Evolutionary conservation across 1,139 yeast species (phyloP).

Genomic region (Taphrina wiesneri): DNA sequence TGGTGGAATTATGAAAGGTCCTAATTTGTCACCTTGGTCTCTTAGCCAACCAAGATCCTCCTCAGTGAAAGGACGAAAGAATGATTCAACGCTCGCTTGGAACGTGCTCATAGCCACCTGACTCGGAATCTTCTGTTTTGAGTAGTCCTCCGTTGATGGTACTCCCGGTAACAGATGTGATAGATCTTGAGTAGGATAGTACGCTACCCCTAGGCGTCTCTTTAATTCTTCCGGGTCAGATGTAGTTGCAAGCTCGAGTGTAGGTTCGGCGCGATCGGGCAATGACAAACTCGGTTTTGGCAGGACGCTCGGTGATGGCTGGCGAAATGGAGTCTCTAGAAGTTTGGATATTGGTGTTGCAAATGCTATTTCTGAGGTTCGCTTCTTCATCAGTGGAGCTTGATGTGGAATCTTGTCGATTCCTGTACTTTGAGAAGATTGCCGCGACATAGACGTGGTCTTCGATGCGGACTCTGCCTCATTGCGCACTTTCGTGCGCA

Average conservation of each 20-base stretch:
- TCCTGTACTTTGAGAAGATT: neutral
- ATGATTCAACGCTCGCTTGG: constrained; percentile 80
- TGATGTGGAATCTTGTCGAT: neutral
- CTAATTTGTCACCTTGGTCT: constrained; percentile 48
- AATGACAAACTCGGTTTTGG: constrained; percentile 2
- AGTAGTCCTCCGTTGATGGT: constrained; percentile 83
- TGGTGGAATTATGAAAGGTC: constrained; percentile 65
- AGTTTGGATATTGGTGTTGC: constrained; percentile 8
- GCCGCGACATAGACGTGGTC: neutral
- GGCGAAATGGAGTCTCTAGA: constrained; percentile 7
- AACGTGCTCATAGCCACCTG: constrained; percentile 93
- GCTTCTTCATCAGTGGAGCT: constrained; percentile 19
- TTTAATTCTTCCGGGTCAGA: constrained; percentile 61
- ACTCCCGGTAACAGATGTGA: constrained; percentile 78
- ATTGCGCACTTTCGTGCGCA: constrained; percentile 11
- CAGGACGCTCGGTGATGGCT: constrained; percentile 3
- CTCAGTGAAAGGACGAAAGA: constrained; percentile 70
- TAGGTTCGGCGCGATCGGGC: constrained; percentile 17
- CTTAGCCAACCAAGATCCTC: constrained; percentile 78
- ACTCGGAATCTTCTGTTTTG: constrained; percentile 75
- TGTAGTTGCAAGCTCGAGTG: constrained; percentile 15
- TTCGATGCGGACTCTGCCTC: constrained; percentile 1
- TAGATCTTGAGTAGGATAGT: constrained; percentile 79
- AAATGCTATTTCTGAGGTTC: constrained; percentile 4
- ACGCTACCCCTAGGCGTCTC: constrained; percentile 80